phyloP scores from a whole-genome alignment of 2,329 filamentous ascomycete genomes.

The Pyrenochaeta sp. region DNA sequence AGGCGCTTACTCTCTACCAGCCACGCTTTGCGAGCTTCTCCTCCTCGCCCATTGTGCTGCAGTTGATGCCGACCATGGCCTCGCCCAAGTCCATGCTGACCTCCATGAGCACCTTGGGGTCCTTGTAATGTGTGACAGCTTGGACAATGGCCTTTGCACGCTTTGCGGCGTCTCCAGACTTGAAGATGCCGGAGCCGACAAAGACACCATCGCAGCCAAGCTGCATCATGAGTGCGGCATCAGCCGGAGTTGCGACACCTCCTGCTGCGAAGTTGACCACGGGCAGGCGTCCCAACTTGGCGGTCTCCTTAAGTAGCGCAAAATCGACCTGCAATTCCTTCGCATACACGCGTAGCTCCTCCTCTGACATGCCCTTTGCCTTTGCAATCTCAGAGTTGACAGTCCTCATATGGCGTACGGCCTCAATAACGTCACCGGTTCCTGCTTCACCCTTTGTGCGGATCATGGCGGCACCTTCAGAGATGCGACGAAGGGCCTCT shows the following conservation, averaged over 20 bases:
- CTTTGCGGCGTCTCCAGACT: slow-evolving; percentile 89
- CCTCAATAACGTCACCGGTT: slow-evolving; percentile 96
- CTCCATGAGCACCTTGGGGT: slow-evolving; percentile 85
- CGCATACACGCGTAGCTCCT: slow-evolving; percentile 79
- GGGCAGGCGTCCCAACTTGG: slow-evolving; percentile 84
- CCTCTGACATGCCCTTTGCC: slow-evolving; percentile 71
- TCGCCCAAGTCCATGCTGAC: slow-evolving; percentile 91
- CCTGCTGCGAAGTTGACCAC: slow-evolving; percentile 98
- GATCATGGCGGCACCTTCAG: slow-evolving; percentile 97
- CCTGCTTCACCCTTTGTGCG: slow-evolving; percentile 98
- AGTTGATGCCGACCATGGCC: slow-evolving; percentile 97
- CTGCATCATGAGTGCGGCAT: slow-evolving; percentile 99
- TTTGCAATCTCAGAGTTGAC: slow-evolving; percentile 83
- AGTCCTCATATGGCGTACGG: slow-evolving; percentile 93
- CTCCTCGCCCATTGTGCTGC: slow-evolving; percentile 75
- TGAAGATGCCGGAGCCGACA: slow-evolving; percentile 97
- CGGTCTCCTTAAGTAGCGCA: slow-evolving; percentile 83
- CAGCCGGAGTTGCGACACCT: slow-evolving; percentile 98
- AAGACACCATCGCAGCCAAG: slow-evolving; percentile 98
- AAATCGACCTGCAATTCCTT: slow-evolving; percentile 83
- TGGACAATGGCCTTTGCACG: slow-evolving; percentile 93
- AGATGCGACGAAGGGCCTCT: slow-evolving; percentile 89
- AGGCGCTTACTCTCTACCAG: slow-evolving; percentile 64
- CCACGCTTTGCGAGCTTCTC: slow-evolving; percentile 87
- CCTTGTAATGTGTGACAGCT: slow-evolving; percentile 89